Base-by-base conservation (phyloP, 2,329 filamentous ascomycete species). In the Cordyceps cicadae region DNA sequence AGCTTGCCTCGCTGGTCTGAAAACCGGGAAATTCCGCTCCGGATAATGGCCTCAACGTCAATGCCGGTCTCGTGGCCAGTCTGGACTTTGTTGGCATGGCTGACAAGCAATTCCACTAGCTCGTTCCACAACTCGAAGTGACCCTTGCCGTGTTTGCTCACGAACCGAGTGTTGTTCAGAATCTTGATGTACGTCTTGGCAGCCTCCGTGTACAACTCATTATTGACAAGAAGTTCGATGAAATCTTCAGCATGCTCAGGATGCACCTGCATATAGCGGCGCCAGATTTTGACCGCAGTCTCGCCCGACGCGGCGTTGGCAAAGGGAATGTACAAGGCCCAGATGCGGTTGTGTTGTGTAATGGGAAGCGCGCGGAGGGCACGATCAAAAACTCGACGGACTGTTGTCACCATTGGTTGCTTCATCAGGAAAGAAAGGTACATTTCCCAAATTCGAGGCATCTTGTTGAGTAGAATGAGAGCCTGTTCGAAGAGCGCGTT, bases 401-500 rank as follows among this genome's bases (percentile, higher is more conserved):
- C 95, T 61, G 86, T 81, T 8, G 93, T 97, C 63, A 99, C 86
- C 59, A 95, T 79, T n/a, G 94, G 94, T 72, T 99, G 94, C 69
- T 89, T 86, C 71, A 93, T 85, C 62, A 99, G 80, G 70, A 99
- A 97, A 54, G 83, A 83, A 64, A 99, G 85, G 72, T 97, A 99
- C 86, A 97, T 90, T 72, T 97, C 92, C 95, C 94, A 99, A 71
- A 99, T 94, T 66, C 86, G 85, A 26, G 95, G 94, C 94, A 99
- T 99, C 77, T 99, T 99, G 77, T 99, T 97, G 64, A 99, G 83
- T 46, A 99, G 81, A 62, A 97, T 90, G 56, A 99, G 78, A 3
- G 94, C 92, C 67, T 90, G 85, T 76, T 99, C 94, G 72, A 96
- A 99, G 46, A 97, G 84, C 59, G 90, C 83, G 72, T 99, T 99